Conservation (phyloP, 139 green algal genomes). For the Chloropicon primus region DNA sequence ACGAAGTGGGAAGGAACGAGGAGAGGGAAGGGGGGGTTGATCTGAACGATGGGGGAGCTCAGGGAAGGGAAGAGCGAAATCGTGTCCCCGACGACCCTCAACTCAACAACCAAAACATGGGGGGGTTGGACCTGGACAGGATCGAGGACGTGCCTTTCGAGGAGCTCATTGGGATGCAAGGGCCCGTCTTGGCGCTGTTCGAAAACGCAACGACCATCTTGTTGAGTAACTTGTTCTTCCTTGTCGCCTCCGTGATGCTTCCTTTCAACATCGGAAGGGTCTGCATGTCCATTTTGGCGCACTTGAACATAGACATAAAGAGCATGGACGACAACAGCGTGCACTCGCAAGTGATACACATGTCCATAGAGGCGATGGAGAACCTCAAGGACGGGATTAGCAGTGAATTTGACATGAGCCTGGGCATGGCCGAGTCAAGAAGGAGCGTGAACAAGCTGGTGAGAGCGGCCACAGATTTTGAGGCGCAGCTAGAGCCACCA, state of each 20-base stretch:
- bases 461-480: background rate
- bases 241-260: conserved; percentile 18
- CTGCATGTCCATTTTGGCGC: background rate
- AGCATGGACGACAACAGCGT: background rate
- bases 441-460: background rate
- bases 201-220: conserved; percentile 35
- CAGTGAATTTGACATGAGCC: background rate
- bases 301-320: background rate
- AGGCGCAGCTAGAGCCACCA: background rate
- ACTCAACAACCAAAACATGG: background rate
- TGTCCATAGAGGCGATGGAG: background rate
- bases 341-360: background rate
- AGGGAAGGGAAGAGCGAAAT: no score
- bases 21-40: no score
- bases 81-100: background rate
- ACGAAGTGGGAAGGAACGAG: no score
- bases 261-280: conserved; percentile 27
- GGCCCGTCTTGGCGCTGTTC: conserved; percentile 20
- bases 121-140: background rate
- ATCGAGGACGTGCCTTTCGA: conserved; percentile 38
- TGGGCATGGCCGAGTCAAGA: background rate
- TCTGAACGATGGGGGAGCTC: no score
- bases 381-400: background rate
- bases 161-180: conserved; percentile 38
- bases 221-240: conserved; percentile 25